phyloP scores from a whole-genome alignment of 1,139 yeast species.

The Diutina sp. region DNA sequence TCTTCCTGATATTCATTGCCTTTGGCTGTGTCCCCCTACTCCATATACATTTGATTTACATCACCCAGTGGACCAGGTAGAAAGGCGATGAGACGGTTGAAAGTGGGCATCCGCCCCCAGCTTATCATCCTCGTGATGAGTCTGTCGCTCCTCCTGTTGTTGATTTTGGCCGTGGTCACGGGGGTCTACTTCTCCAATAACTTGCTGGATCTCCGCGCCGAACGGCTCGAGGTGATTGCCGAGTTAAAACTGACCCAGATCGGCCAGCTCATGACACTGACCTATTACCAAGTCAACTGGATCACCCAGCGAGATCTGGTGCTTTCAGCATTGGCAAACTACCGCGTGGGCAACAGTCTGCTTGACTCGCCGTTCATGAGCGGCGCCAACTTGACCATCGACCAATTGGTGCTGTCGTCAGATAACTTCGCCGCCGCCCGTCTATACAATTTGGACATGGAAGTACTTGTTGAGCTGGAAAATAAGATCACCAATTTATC shows the following conservation, averaged over 20 bases:
- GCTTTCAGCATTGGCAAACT: slow-evolving; percentile 45
- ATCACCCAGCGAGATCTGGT: slow-evolving; percentile 51
- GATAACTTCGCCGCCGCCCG: slow-evolving; percentile 54
- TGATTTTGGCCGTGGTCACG: slow-evolving; percentile 65
- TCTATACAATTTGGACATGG: slow-evolving; percentile 45
- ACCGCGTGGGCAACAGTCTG: slow-evolving; percentile 59
- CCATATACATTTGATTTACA: neutral
- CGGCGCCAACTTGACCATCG: slow-evolving; percentile 32
- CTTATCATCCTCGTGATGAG: slow-evolving; percentile 67
- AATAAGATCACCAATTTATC: slow-evolving; percentile 21
- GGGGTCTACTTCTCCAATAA: slow-evolving; percentile 67
- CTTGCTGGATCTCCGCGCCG: slow-evolving; percentile 50
- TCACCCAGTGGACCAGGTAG: neutral
- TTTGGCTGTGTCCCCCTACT: too few species aligned
- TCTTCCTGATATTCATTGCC: too few species aligned
- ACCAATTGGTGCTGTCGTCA: slow-evolving; percentile 51
- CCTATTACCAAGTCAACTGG: slow-evolving; percentile 62
- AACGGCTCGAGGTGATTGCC: slow-evolving; percentile 64
- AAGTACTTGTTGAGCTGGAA: slow-evolving; percentile 20
- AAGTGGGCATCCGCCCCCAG: slow-evolving; percentile 53
- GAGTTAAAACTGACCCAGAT: slow-evolving; percentile 73
- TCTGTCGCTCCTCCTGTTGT: slow-evolving; percentile 64
- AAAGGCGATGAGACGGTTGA: slow-evolving; percentile 8
- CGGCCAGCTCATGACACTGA: slow-evolving; percentile 47
- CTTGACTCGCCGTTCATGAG: slow-evolving; percentile 24